A percentile compares a stretch with the other conserved stretches of the same genome.
These are phyloP conservation scores for Verbena officinalis DNA, from an alignment of 257 asterid species.

Conservation along the genomic window DNA sequence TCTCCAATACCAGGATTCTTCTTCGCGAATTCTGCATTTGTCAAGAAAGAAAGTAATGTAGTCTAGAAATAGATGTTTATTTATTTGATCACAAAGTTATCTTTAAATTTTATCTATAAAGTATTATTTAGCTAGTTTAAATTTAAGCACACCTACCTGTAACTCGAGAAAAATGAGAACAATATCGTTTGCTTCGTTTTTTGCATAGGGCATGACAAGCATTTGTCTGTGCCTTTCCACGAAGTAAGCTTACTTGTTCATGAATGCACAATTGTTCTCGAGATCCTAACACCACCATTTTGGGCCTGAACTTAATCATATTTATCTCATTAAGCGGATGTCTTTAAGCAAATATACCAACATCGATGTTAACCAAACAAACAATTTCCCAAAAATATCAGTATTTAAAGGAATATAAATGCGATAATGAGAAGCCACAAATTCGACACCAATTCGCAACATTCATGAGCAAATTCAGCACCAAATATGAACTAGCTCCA, in stretches of 20 bases:
- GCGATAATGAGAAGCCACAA: conserved; percentile 4
- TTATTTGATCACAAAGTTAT: conserved; percentile 14
- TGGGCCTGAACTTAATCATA: conserved; percentile 72
- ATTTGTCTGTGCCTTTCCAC: conserved; percentile 90
- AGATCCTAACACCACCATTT: conserved; percentile 95
- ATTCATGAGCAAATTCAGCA: conserved; percentile 15
- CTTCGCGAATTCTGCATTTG: conserved; percentile 62
- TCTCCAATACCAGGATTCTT: conserved; percentile 77
- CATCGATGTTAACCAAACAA: conserved; percentile 13
- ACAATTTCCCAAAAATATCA: conserved; percentile 17
- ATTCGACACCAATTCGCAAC: conserved; percentile 2
- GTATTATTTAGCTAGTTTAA: conserved; percentile 9
- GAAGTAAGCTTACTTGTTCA: conserved; percentile 79
- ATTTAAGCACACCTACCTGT: conserved; percentile 55
- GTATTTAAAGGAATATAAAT: conserved; percentile 1
- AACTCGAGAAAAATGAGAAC: conserved; percentile 77
- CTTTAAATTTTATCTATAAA: neutral
- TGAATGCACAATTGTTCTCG: conserved; percentile 98
- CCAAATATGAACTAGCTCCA: neutral
- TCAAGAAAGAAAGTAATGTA: conserved; percentile 22
- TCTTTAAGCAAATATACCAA: conserved; percentile 14
- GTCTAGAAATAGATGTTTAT: neutral
- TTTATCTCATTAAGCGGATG: conserved; percentile 19
- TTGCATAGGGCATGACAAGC: conserved; percentile 89
- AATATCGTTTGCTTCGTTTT: conserved; percentile 66